Evolutionary conservation across 306 rosid genomes (phyloP).

Genomic region (Acacia confusa): DNA sequence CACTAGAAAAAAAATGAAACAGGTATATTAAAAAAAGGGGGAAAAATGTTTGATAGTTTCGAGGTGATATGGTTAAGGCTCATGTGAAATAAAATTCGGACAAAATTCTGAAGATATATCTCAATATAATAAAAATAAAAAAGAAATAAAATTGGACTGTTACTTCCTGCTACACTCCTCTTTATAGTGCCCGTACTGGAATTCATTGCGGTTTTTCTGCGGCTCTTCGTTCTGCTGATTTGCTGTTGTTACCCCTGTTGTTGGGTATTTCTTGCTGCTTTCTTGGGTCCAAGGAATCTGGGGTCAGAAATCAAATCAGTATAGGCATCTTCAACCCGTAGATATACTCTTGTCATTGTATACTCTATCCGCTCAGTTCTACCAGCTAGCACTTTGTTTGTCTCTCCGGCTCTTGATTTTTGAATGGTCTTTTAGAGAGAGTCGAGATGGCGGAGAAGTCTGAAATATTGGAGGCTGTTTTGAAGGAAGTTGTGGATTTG

Average conservation of each 20-base stretch:
- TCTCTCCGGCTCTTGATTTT: constrained; percentile 33
- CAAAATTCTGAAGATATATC: too few species aligned
- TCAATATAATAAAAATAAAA: too few species aligned
- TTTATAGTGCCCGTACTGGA: not conserved
- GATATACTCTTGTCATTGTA: not conserved
- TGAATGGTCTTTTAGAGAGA: constrained; percentile 36
- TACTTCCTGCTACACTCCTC: not conserved
- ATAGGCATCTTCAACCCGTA: constrained; percentile 25
- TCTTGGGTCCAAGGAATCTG: constrained; percentile 5
- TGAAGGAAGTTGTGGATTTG: constrained; percentile 88
- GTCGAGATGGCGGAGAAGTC: constrained; percentile 65
- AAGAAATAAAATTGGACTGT: not conserved
- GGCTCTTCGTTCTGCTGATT: constrained; percentile 13
- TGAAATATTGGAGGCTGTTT: constrained; percentile 70
- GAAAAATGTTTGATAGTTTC: not conserved
- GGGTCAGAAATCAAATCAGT: constrained; percentile 6
- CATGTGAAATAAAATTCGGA: not conserved
- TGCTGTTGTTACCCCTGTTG: constrained; percentile 24
- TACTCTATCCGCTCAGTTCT: not conserved
- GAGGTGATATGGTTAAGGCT: not conserved
- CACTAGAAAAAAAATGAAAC: not conserved
- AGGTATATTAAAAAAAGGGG: not conserved
- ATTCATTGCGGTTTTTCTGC: constrained; percentile 34
- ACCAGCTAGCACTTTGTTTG: not conserved
- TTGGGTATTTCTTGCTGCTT: constrained; percentile 27